Evolutionary conservation across 495 filamentous ascomycete genomes (phyloP).

Genomic region (Penicillium lividum): DNA sequence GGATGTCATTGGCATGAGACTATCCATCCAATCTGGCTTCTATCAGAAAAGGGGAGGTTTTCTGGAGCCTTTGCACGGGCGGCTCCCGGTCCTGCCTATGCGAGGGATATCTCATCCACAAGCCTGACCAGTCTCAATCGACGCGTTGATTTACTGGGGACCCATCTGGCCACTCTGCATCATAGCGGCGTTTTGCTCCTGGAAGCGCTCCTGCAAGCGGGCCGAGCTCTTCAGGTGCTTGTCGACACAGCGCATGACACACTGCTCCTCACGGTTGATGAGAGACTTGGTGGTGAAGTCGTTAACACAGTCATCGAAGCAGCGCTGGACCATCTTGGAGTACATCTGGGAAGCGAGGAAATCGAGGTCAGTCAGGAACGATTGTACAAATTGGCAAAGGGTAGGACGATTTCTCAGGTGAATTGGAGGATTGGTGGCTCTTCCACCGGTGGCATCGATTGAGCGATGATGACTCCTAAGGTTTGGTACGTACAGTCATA

Average conservation of each 20-base stretch:
- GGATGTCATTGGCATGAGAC: background rate
- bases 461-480: background rate
- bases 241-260: constrained; percentile 89
- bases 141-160: constrained; percentile 36
- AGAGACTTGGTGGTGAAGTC: constrained; percentile 98
- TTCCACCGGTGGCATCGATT: background rate
- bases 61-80: constrained; percentile 2
- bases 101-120: background rate
- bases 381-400: background rate
- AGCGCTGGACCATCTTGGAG: constrained; percentile 89
- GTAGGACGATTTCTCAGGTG: background rate
- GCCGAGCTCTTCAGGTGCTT: constrained; percentile 90
- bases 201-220: constrained; percentile 85
- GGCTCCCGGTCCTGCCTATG: background rate
- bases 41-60: background rate
- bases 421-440: background rate
- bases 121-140: background rate
- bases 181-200: constrained; percentile 90
- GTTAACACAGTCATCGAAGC: constrained; percentile 95
- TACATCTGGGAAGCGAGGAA: constrained; percentile 68
- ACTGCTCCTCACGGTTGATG: constrained; percentile 79
- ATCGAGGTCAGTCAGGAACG: background rate
- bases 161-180: constrained; percentile 63
- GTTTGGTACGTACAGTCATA: constrained; percentile 70
- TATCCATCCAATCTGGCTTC: background rate